Base-by-base conservation (phyloP, 2,329 filamentous ascomycete genomes). In the Orbilia ellipsospora region DNA sequence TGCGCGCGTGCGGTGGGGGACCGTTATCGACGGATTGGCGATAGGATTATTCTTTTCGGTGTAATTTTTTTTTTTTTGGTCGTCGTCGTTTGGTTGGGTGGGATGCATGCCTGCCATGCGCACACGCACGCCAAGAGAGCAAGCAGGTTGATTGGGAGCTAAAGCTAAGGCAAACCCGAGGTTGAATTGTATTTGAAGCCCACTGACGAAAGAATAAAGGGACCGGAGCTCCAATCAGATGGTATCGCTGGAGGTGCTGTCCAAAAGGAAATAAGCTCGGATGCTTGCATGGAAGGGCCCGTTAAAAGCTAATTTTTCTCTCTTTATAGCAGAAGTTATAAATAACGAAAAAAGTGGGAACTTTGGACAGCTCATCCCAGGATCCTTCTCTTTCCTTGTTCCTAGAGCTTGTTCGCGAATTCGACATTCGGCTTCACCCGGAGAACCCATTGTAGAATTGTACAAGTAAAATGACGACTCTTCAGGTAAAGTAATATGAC, bases 241-340 rank as follows among this genome's bases (percentile, higher is more conserved):
- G 20, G 23, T 18, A 45, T 69, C 56, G 50, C 28, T 55, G 60
- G 55, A n/a, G 60, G 44, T 72, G 67, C 45, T 51, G 51, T 40
- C 4, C 44, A 18, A 20, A 23, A 51, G 60, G 28, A 64, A 64
- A 64, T 72, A 72, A 72, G 67, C 59, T 72, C 67, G 60, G 44
- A 54, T 45, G 55, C 55, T 7, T 50, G 60, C 60, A 61, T 72
- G 60, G 40, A 65, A 45, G 52, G 59, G 42, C 59, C 31, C 28
- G 18, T 50, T 45, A 4, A 18, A 18, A 23, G 48, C n/a, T 5
- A 23, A 8, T 20, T 52, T 52, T 18, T 12, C 5, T 23, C 12
- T 23, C 5, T 52, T 52, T 13, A 23, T 15, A 1, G 44, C 13
- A n/a, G 16, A 48, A 48, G 13, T 48, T 48, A 13, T 52, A 52